Evolutionary conservation across 2,329 filamentous ascomycete genomes (phyloP).

Genomic region (Gliomastix tumulicola): DNA sequence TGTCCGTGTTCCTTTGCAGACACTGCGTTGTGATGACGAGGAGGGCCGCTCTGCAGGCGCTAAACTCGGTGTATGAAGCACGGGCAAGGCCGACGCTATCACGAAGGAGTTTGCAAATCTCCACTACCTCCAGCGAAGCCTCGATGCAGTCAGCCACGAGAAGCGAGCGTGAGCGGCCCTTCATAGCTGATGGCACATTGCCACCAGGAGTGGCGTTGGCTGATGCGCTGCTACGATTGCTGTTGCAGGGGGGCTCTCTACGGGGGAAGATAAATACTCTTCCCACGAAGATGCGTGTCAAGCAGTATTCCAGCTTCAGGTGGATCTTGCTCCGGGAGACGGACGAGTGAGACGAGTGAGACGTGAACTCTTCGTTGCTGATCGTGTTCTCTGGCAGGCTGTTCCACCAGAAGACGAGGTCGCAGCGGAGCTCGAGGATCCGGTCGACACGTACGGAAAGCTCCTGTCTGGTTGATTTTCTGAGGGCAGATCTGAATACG

Average conservation of each 20-base stretch:
- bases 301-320: conserved; percentile 43
- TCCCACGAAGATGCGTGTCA: conserved; percentile 46
- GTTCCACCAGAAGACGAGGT: conserved; percentile 29
- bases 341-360: no score
- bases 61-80: conserved; percentile 49
- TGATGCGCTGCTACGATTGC: conserved; percentile 7
- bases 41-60: conserved; percentile 45
- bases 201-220: conserved; percentile 13
- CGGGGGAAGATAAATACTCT: conserved; percentile 36
- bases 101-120: conserved; percentile 40
- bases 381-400: conserved; percentile 20
- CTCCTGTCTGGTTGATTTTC: conserved; percentile 20
- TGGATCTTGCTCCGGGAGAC: conserved; percentile 43
- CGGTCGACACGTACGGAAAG: conserved; percentile 15
- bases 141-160: conserved; percentile 44
- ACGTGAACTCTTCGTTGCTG: no score
- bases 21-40: conserved; percentile 36
- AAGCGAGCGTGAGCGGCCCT: conserved; percentile 22
- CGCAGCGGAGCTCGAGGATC: conserved; percentile 25
- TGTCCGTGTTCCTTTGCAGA: conserved; percentile 25
- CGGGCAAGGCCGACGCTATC: conserved; percentile 44
- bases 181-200: conserved; percentile 15
- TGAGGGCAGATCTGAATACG: conserved; percentile 19
- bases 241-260: no score
- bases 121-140: conserved; percentile 41